phyloP scores from a whole-genome alignment of 1,284 basidiomycete genomes.

The Rhizoctonia solani region DNA sequence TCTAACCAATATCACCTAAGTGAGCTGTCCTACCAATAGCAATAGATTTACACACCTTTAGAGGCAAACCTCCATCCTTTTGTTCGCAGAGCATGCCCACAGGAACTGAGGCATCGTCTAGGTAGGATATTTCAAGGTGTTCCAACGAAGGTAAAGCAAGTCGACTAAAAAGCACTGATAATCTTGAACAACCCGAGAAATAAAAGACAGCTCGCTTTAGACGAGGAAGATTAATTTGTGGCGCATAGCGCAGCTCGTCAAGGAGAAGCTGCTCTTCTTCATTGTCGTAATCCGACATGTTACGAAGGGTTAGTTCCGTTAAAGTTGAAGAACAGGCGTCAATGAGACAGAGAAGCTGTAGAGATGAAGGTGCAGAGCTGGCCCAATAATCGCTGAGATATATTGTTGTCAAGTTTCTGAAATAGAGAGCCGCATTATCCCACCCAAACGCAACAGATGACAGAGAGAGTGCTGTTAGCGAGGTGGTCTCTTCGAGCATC shows the following conservation, averaged over 20 bases:
- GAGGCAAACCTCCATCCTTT: not conserved
- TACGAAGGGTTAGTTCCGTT: constrained; percentile 15
- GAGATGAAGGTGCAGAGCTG: constrained; percentile 9
- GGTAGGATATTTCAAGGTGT: constrained; percentile 17
- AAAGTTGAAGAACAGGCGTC: constrained; percentile 14
- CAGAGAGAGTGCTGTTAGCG: constrained; percentile 5
- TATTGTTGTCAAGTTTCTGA: constrained; percentile 12
- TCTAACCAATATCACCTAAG: not conserved
- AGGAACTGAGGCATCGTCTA: constrained; percentile 15
- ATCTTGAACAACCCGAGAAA: constrained; percentile 16
- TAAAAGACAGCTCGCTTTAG: constrained; percentile 24
- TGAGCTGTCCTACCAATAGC: not conserved
- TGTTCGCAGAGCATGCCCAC: constrained; percentile 20
- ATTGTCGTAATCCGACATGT: constrained; percentile 23
- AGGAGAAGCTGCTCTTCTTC: constrained; percentile 10
- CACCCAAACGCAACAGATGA: constrained; percentile 14
- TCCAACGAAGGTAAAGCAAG: constrained; percentile 1
- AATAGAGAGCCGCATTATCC: not conserved
- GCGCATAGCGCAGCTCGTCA: constrained; percentile 6
- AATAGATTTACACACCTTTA: not conserved
- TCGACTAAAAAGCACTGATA: constrained; percentile 8
- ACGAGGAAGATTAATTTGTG: constrained; percentile 7
- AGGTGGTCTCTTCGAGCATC: constrained; percentile 2
- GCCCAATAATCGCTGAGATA: constrained; percentile 27
- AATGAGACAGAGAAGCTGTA: constrained; percentile 4